Conservation (phyloP, 179 eudicot genomes). For the Heliamphora pulchella region DNA sequence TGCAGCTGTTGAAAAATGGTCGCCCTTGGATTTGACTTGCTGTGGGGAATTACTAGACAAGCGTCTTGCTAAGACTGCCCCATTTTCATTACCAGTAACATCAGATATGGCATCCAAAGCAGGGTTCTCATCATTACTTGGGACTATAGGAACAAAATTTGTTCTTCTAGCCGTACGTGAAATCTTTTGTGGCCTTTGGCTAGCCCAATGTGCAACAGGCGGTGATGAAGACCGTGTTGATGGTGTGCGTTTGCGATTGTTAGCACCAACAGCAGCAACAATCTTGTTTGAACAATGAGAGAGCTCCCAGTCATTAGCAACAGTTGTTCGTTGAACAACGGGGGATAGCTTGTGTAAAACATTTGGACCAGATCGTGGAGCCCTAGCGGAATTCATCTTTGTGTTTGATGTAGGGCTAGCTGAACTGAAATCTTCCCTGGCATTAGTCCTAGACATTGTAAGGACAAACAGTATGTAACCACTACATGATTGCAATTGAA, state of each 20-base stretch:
- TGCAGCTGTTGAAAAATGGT: conserved; percentile 33
- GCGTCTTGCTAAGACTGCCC: conserved; percentile 28
- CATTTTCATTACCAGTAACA: conserved; percentile 37
- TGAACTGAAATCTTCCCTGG: conserved; percentile 44
- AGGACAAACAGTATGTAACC: conserved; percentile 11
- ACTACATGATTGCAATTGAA: background rate
- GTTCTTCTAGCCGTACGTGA: conserved; percentile 62
- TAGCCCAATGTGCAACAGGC: conserved; percentile 58
- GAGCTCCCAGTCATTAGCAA: conserved; percentile 51
- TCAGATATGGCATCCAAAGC: conserved; percentile 37
- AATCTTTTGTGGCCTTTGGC: conserved; percentile 62
- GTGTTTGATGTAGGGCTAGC: conserved; percentile 47
- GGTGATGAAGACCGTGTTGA: conserved; percentile 57
- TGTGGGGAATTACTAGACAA: conserved; percentile 43
- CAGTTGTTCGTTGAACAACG: conserved; percentile 29
- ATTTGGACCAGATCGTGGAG: conserved; percentile 48
- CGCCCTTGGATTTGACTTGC: conserved; percentile 42
- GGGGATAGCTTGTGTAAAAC: conserved; percentile 45
- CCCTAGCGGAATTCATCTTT: conserved; percentile 41
- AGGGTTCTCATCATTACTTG: conserved; percentile 37
- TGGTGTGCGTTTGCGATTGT: conserved; percentile 47
- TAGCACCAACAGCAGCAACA: conserved; percentile 32
- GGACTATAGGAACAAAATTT: conserved; percentile 42
- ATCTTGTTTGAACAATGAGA: conserved; percentile 43
- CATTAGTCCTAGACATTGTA: conserved; percentile 33